phyloP scores from a whole-genome alignment of 768 basidiomycete species.

The Mycena pura region DNA sequence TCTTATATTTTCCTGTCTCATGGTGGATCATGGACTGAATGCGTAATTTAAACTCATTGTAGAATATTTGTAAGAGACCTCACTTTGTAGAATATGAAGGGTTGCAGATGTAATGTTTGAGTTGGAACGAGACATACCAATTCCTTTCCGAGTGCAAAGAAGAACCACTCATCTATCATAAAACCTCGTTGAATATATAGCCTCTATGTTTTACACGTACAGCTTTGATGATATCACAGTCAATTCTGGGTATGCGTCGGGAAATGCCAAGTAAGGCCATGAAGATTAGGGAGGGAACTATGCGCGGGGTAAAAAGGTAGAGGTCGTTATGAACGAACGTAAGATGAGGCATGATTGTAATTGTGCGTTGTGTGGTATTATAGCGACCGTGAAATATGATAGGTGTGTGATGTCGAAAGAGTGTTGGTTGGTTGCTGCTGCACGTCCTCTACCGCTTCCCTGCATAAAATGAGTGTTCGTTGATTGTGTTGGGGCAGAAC shows the following conservation, averaged over 20 bases:
- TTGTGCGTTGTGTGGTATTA: constrained; percentile 23
- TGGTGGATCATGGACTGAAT: neutral
- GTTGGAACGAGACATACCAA: too few relatives aligned
- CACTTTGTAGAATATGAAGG: too few relatives aligned
- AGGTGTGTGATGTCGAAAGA: constrained; percentile 28
- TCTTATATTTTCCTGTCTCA: neutral
- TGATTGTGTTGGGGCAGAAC: neutral
- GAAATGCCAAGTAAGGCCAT: constrained; percentile 18
- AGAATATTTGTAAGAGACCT: too few relatives aligned
- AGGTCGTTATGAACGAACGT: constrained; percentile 23
- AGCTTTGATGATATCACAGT: constrained; percentile 27
- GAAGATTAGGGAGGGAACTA: constrained; percentile 16
- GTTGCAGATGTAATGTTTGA: too few relatives aligned
- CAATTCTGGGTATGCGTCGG: constrained; percentile 30
- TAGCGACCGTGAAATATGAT: constrained; percentile 20
- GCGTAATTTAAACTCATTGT: too few relatives aligned
- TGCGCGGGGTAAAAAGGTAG: neutral
- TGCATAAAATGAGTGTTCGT: neutral
- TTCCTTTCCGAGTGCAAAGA: too few relatives aligned
- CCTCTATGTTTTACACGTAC: constrained; percentile 30
- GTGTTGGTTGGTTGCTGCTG: constrained; percentile 23
- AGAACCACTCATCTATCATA: too few relatives aligned
- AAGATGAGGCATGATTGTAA: constrained; percentile 23
- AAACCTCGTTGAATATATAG: neutral
- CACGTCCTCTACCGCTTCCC: constrained; percentile 24